Percentiles rank a stretch among this genome's conserved stretches.
These are phyloP conservation scores for Globisporangium apiculatum DNA, from an alignment of 352 stramenopile genomes.

Conservation along the genomic window DNA sequence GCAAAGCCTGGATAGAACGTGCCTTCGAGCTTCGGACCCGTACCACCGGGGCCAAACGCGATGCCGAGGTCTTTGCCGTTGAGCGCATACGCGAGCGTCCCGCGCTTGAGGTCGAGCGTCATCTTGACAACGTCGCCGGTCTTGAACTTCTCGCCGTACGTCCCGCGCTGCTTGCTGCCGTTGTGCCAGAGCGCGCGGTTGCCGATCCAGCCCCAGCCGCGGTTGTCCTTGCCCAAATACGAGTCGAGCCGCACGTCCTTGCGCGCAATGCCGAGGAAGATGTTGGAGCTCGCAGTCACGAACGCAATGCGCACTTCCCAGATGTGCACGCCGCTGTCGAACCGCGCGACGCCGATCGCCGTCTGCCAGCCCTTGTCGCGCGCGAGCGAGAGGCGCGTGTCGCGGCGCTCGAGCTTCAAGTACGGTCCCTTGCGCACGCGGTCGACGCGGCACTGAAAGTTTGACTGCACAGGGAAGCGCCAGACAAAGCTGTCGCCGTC, in stretches of 20 bases:
- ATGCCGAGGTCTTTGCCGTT: slow-evolving; percentile 88
- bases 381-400: slow-evolving; percentile 76
- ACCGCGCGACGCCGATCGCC: slow-evolving; percentile 80
- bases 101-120: slow-evolving; percentile 74
- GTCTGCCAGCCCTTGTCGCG: slow-evolving; percentile 88
- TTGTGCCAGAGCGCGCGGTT: slow-evolving; percentile 89
- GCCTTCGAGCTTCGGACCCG: slow-evolving; percentile 78
- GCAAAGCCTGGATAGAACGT: slow-evolving; percentile 84
- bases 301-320: slow-evolving; percentile 87
- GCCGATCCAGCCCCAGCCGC: slow-evolving; percentile 88
- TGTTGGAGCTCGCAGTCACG: slow-evolving; percentile 85
- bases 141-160: slow-evolving; percentile 90
- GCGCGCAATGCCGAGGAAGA: slow-evolving; percentile 83
- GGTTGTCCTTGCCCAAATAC: slow-evolving; percentile 89
- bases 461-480: slow-evolving; percentile 83
- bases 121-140: slow-evolving; percentile 79
- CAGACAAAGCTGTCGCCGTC: slow-evolving; percentile 83
- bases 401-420: slow-evolving; percentile 83
- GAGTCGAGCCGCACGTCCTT: slow-evolving; percentile 83
- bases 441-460: slow-evolving; percentile 86
- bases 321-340: slow-evolving; percentile 79
- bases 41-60: slow-evolving; percentile 81
- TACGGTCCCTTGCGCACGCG: slow-evolving; percentile 81
- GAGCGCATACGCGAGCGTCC: slow-evolving; percentile 81
- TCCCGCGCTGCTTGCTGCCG: slow-evolving; percentile 84